Base-by-base conservation (phyloP, 2,329 filamentous ascomycete genomes). In the Cladorrhinum sp. region DNA sequence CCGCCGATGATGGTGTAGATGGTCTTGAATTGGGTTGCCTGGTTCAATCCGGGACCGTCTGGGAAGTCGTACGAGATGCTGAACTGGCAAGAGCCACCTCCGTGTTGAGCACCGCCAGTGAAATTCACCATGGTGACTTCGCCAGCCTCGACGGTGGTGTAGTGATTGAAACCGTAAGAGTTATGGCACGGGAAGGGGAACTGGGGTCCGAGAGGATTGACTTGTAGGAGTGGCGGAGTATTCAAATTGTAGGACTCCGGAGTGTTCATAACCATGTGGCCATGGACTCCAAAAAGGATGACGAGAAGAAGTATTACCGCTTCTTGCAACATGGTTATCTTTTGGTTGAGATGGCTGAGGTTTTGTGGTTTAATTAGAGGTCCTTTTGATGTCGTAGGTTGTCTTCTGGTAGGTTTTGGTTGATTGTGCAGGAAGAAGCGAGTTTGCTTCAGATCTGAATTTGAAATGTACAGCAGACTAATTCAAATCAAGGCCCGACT, bases 1-100 rank as follows among this genome's bases (percentile, higher is more conserved):
- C 71, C 71, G 24, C 71, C 71, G 53, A 72, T 70, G 52, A 72
- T 70, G 56, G 64, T 69, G 63, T 71, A 68, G 54, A 72, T 70
- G 24, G 70, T 70, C 50, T 72, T 69, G 67, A 70, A 72, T 9
- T 52, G 60, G 29, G 62, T 63, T 16, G 62, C 63, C 10, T 60
- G 59, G 55, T 63, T 66, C 66, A 64, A 66, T 4, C 59, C 60
- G 8, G 51, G 57, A 1, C 50, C 16, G 18, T 50, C 41, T 2
- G 64, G 60, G 38, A 62, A 50, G 57, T 68, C 66, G 57, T 69
- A 69, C 5, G 64, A 68, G 55, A 72, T 62, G 59, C 69, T 70
- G 48, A 72, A 69, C 66, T 72, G 70, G 65, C 71, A 72, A 3
- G 71, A 72, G 16, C 71, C 71, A 24, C 71, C 70, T 24, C 67